These are phyloP conservation scores for Pythium myriotylum DNA, from an alignment of 352 stramenopile species.

Conservation along the genomic window DNA sequence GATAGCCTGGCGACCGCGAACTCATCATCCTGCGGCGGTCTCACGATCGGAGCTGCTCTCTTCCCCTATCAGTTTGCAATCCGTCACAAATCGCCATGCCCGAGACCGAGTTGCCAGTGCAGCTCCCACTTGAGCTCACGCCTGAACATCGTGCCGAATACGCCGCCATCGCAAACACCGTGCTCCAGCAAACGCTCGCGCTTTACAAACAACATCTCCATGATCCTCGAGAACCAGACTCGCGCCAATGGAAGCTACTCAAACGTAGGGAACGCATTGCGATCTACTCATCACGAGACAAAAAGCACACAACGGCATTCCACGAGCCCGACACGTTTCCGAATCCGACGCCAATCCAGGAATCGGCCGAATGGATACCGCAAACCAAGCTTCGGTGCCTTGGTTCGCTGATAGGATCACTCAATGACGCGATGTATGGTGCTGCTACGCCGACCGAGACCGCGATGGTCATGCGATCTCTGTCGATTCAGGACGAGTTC, in stretches of 20 bases:
- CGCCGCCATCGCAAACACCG: conserved; percentile 23
- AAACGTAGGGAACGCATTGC: conserved; percentile 33
- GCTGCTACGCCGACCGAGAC: conserved; percentile 35
- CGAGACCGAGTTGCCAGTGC: no score
- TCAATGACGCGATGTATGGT: conserved; percentile 70
- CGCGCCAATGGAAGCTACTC: conserved; percentile 41
- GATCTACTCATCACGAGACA: conserved; percentile 25
- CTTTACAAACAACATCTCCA: conserved; percentile 38
- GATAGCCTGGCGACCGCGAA: no score
- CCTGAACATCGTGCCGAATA: background rate
- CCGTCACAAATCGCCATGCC: no score
- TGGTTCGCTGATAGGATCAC: conserved; percentile 50
- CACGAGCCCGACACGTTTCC: conserved; percentile 11
- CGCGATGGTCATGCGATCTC: conserved; percentile 41
- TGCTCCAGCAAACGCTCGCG: conserved; percentile 36
- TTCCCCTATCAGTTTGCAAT: no score
- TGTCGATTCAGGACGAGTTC: conserved; percentile 29
- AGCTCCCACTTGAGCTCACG: background rate
- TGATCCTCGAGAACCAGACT: conserved; percentile 33
- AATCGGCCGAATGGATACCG: conserved; percentile 29
- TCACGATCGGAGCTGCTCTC: no score
- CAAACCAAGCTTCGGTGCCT: conserved; percentile 47
- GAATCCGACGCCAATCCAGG: background rate
- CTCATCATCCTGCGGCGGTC: no score
- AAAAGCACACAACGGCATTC: conserved; percentile 17